These are phyloP conservation scores for Rhodotorula sp. DNA, from an alignment of 1,284 basidiomycete species.

Conservation along the genomic window DNA sequence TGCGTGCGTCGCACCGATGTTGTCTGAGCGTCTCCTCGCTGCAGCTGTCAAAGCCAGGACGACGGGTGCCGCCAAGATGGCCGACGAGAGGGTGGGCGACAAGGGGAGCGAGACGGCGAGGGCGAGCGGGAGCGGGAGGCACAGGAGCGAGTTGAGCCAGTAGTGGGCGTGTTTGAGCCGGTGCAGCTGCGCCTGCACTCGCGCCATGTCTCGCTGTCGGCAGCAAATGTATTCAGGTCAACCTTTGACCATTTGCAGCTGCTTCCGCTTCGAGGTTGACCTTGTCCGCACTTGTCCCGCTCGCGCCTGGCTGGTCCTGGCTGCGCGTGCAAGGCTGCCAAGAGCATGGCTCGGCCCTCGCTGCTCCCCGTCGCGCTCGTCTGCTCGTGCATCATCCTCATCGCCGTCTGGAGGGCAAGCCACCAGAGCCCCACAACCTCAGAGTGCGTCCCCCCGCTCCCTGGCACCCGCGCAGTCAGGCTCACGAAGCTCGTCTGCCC, in stretches of 20 bases:
- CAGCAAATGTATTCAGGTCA: neutral
- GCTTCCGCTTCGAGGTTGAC: neutral
- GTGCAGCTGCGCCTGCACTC: no score
- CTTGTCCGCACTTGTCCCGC: no score
- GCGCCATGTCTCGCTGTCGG: neutral
- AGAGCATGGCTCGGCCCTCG: neutral
- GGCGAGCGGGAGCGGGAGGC: slow-evolving; percentile 17
- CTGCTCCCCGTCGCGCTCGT: neutral
- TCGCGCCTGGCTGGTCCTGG: no score
- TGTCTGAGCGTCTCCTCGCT: neutral
- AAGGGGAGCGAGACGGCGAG: slow-evolving; percentile 8
- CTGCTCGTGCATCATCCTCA: slow-evolving; percentile 1
- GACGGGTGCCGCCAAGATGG: slow-evolving; percentile 7
- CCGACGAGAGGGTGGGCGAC: neutral
- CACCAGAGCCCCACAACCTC: neutral
- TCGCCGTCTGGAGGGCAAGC: neutral
- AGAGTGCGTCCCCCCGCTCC: neutral
- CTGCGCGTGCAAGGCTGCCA: neutral
- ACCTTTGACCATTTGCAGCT: neutral
- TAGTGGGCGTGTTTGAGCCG: slow-evolving; percentile 33
- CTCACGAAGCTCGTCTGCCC: no score
- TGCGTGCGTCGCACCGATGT: neutral
- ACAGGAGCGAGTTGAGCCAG: slow-evolving; percentile 28
- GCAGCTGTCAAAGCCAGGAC: slow-evolving; percentile 10
- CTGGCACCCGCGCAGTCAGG: neutral